These are phyloP conservation scores for Xylariaceae sp. DNA, from an alignment of 2,329 filamentous ascomycete species.

Conservation along the genomic window DNA sequence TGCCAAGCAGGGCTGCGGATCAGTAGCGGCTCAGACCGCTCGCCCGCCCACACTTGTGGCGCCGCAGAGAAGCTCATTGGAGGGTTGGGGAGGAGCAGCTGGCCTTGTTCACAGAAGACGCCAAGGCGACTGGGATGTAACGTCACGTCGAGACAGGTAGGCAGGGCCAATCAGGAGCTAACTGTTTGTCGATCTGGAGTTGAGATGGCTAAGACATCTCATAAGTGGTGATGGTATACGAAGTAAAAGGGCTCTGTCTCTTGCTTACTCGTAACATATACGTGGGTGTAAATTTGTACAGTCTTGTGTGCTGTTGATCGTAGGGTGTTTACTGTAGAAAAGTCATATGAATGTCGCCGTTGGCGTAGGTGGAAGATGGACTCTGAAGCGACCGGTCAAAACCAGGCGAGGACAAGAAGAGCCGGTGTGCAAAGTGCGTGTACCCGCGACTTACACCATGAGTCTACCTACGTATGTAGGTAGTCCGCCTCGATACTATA, in stretches of 20 bases:
- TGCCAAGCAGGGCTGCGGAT: not conserved
- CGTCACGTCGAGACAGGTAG: conserved; percentile 19
- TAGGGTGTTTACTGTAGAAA: not conserved
- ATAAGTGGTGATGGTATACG: not conserved
- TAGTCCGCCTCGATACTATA: no score
- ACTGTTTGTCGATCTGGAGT: not conserved
- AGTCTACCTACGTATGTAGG: no score
- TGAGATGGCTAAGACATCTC: not conserved
- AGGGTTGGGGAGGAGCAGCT: conserved; percentile 3
- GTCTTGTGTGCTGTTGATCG: not conserved
- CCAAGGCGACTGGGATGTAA: conserved; percentile 23
- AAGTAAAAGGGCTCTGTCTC: not conserved
- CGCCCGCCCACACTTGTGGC: conserved; percentile 10
- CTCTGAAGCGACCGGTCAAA: not conserved
- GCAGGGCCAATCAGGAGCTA: conserved; percentile 15
- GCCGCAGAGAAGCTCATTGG: conserved; percentile 15
- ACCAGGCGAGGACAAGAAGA: no score
- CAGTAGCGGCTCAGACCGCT: conserved; percentile 20
- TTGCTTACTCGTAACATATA: not conserved
- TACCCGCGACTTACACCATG: no score
- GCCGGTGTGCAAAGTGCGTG: no score
- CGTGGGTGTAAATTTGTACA: no score
- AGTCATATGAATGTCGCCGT: not conserved
- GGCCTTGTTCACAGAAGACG: conserved; percentile 3
- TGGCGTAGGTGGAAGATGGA: not conserved